phyloP scores from a whole-genome alignment of 1,284 basidiomycete species.

The Malassezia restricta region DNA sequence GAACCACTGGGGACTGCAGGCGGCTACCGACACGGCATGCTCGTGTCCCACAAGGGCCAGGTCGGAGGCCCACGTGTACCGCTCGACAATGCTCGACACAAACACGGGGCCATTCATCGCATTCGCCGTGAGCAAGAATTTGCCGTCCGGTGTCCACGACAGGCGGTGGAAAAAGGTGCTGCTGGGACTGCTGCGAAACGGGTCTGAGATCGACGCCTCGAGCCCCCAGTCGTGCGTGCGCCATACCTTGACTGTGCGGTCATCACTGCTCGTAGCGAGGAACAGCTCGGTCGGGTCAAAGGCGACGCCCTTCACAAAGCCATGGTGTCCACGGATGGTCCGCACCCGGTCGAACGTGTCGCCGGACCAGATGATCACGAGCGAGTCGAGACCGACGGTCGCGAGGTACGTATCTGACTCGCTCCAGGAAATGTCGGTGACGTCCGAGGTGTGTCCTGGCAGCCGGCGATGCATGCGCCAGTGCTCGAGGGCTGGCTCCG shows the following conservation, averaged over 20 bases:
- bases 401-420: conserved; percentile 68
- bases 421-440: conserved; percentile 90
- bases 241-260: conserved; percentile 93
- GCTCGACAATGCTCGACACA: conserved; percentile 83
- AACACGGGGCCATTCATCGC: conserved; percentile 97
- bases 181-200: conserved; percentile 83
- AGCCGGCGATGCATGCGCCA: conserved; percentile 88
- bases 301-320: conserved; percentile 95
- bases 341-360: conserved; percentile 50
- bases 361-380: conserved; percentile 68
- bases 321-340: conserved; percentile 76
- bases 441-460: conserved; percentile 70
- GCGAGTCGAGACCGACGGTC: conserved; percentile 82
- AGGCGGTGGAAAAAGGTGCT: conserved; percentile 87
- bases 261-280: conserved; percentile 68
- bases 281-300: conserved; percentile 97
- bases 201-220: conserved; percentile 70
- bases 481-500: conserved; percentile 59
- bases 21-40: conserved; percentile 78
- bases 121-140: conserved; percentile 89
- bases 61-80: conserved; percentile 52
- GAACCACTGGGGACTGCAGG: conserved; percentile 39
- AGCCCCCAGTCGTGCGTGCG: conserved; percentile 79
- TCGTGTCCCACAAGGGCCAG: conserved; percentile 83
- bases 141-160: conserved; percentile 98